Base-by-base conservation (phyloP, 2,329 filamentous ascomycete genomes). In the Neofusicoccum cordaticola region DNA sequence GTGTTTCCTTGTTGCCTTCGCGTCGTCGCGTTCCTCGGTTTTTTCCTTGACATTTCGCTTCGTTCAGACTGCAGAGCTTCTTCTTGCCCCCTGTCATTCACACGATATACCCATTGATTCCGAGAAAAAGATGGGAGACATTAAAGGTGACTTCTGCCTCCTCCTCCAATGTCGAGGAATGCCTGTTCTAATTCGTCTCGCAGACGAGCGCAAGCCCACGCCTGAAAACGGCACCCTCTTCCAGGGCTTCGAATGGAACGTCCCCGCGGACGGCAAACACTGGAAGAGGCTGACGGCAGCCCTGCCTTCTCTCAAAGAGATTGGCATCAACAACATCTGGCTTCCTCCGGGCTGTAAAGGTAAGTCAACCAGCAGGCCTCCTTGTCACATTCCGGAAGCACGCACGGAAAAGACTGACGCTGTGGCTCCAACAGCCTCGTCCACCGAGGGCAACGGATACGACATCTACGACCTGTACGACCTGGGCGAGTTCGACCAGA, bases 261-360 rank as follows among this genome's bases (percentile, higher is more conserved):
- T 86, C 4, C 86, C 87, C 2, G 82, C 83, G 48, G 84, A 88
- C 67, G 52, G 53, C 35, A 77, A 81, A 53, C 88, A 91, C 74
- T 91, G 86, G 84, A 76, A 80, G 41, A 84, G 87, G 8, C 82
- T 90, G 1, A 75, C 77, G 13, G 76, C 78, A 17, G 80, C 81
- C 6, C 71, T 89, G 1, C 82, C 85, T 0, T 77, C 78, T 2
- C 78, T 90, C 2, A 85, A 86, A 69, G 77, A 81, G 0, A 81
- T 87, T 39, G 89, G 89, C 2, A 80, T 91, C 53, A 84, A 86
- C 58, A 82, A 82, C 64, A 78, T 89, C 37, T 91, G 89, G 88
- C 83, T 91, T 5, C 89, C 89, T 0, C 89, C 89, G 0, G 89
- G 85, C 63, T 90, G 88, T 75, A 92, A 91, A 77, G 91, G 89